Evolutionary conservation across 2,329 filamentous ascomycete species (phyloP), one percentile per base, ranked within the genome.

Genomic region (Fusarium sp.): DNA sequence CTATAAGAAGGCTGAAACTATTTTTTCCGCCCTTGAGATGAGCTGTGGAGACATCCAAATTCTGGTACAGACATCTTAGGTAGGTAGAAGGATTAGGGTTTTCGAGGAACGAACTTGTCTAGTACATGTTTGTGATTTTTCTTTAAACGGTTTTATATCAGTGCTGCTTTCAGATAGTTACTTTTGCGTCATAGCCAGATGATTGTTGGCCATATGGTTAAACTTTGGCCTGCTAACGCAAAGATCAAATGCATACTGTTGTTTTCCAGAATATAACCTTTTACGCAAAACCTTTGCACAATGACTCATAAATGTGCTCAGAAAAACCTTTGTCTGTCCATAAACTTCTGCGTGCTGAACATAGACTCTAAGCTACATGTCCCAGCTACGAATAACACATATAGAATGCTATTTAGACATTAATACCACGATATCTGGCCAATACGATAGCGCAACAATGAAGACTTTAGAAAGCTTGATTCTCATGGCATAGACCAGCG

Each of bases 41-140:
- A 3, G 9, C 12, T 51, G 15, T 34, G 22, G 3, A 22, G 26
- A 48, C 4, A 34, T 24, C 12, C 8, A 34, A 24, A 5, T 24
- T 51, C 28, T 14, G 12, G 4, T 24, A 20, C 8, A 24, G 22
- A 12, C 3, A 51, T 34, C 4, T 5, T 14, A 32, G 15, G 22
- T 10, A 18, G 22, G 28, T 1, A 4, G 1, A 32, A 24, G 11
- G 4, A 20, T 3, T 12, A 0, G 0, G 8, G 6, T 8, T 1
- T 0, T 12, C 2, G 17, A 51, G 17, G 30, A 24, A 14, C 12
- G 4, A 34, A 14, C 1, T 32, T 51, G 3, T 5, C 22, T 24
- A 6, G 8, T 14, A 12, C 1, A 24, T 18, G 1, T 32, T 34
- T 24, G 8, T 24, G 8, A 17, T 2, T 24, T 1, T 8, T 17